phyloP scores from a whole-genome alignment of 163 green algal genomes.

The Chloromonas sp. region DNA sequence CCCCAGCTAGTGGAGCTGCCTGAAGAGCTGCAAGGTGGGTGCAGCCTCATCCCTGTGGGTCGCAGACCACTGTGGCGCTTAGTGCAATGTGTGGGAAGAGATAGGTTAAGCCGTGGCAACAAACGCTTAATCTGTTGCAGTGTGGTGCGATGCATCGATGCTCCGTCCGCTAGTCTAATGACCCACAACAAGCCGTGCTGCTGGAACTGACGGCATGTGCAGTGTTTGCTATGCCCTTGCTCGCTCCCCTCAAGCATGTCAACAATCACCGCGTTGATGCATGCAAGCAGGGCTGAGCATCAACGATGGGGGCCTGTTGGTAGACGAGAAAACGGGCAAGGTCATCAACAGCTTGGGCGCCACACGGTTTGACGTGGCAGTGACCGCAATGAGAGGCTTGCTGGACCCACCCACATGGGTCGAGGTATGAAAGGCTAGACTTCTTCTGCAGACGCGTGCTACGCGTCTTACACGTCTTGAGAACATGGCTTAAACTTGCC shows the following conservation, averaged over 20 bases:
- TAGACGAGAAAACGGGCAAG: slow-evolving; percentile 42
- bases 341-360: slow-evolving; percentile 62
- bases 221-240: neutral
- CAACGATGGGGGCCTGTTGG: slow-evolving; percentile 32
- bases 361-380: slow-evolving; percentile 58
- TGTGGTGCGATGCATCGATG: neutral
- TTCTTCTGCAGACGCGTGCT: neutral
- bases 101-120: neutral
- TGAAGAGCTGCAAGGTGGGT: too few species aligned
- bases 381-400: slow-evolving; percentile 50
- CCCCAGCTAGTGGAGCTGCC: too few species aligned
- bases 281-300: slow-evolving; percentile 24
- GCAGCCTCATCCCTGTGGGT: too few species aligned
- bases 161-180: neutral
- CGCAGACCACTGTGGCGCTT: neutral
- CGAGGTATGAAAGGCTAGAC: neutral
- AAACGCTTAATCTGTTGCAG: neutral
- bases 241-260: neutral
- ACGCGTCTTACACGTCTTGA: neutral
- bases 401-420: slow-evolving; percentile 42
- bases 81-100: neutral
- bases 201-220: too few species aligned
- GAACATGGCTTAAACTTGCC: neutral
- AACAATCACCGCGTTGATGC: neutral
- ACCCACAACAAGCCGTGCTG: neutral